Evolutionary conservation across 257 asterid genomes (phyloP).

Genomic region (Galeopsis tetrahit): DNA sequence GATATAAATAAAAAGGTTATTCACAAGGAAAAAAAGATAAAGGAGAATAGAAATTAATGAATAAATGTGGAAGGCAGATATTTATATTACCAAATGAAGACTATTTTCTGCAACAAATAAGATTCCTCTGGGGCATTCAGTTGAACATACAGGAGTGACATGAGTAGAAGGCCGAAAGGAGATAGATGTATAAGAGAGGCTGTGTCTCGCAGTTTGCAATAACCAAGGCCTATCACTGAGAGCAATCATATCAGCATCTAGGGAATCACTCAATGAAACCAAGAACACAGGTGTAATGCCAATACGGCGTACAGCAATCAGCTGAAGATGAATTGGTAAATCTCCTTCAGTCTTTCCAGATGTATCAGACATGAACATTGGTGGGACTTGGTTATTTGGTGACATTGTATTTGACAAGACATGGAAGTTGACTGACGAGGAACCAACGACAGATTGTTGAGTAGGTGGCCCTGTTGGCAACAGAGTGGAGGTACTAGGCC

Average conservation of each 20-base stretch:
- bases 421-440: slow-evolving; percentile 45
- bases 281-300: slow-evolving; percentile 95
- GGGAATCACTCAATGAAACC: slow-evolving; percentile 81
- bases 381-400: slow-evolving; percentile 44
- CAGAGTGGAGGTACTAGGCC: slow-evolving; percentile 65
- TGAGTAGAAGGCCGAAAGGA: slow-evolving; percentile 96
- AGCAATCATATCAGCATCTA: slow-evolving; percentile 85
- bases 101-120: slow-evolving; percentile 94
- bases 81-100: slow-evolving; percentile 83
- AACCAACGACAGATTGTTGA: slow-evolving; percentile 46
- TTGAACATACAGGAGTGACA: slow-evolving; percentile 90
- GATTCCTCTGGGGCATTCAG: slow-evolving; percentile 89
- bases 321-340: slow-evolving; percentile 68
- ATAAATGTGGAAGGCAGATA: slow-evolving; percentile 14
- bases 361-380: slow-evolving; percentile 40
- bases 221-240: slow-evolving; percentile 99
- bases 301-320: slow-evolving; percentile 94
- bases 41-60: slow-evolving; percentile 12
- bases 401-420: slow-evolving; percentile 39
- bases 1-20: slow-evolving; percentile 7
- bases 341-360: slow-evolving; percentile 51
- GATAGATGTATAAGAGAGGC: slow-evolving; percentile 91
- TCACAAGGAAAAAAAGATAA: slow-evolving; percentile 6
- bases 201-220: slow-evolving; percentile 93
- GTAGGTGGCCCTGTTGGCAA: slow-evolving; percentile 42